Evolutionary conservation across 1,139 yeast species (phyloP), one percentile per base, ranked within the genome.

Genomic region (Arxiozyma bovina): DNA sequence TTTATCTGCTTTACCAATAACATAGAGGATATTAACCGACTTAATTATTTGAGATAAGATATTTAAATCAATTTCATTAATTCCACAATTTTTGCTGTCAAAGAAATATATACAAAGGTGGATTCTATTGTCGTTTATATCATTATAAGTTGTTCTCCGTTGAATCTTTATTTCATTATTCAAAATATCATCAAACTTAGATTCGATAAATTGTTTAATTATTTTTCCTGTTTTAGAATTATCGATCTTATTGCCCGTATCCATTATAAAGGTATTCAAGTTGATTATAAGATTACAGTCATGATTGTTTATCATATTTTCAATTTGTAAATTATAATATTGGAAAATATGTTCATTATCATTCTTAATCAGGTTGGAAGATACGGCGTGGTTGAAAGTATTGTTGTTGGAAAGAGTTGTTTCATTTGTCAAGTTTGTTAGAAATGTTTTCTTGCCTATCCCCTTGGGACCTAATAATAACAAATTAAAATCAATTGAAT

Each of bases 31-130:
- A 64, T 83, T 83, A 34, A 79, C 82, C 58, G 76, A 76, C 34
- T 72, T 66, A 7, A 82, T 73, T 25, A 84, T 69, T 48, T 64
- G 69, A 57, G 74, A 74, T 81, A 84, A 79, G 46, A 78, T 70
- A 48, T 72, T 73, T 42, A 82, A 72, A 57, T 73, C 77, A 51
- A 68, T 74, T 68, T 76, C 78, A 52, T 76, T 68, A 42, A 78
- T 65, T 30, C 80, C 77, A 34, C n/a, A n/a, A 43, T 30, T 22
- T 1, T 80, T 81, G 21, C 87, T 80, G 54, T 78, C 75, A 46
- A 85, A 71, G 61, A 84, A 82, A 63, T 82, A 82, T 45, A 84
- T 63, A 53, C 83, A 79, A 23, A 77, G 84, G 67, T 85, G 90
- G 47, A 85, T 79, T 58, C 89, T 71, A 23, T 77, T 76, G 66